Evolutionary conservation across 768 basidiomycete genomes (phyloP).

Genomic region (Boletus pseudo-olivaceus): DNA sequence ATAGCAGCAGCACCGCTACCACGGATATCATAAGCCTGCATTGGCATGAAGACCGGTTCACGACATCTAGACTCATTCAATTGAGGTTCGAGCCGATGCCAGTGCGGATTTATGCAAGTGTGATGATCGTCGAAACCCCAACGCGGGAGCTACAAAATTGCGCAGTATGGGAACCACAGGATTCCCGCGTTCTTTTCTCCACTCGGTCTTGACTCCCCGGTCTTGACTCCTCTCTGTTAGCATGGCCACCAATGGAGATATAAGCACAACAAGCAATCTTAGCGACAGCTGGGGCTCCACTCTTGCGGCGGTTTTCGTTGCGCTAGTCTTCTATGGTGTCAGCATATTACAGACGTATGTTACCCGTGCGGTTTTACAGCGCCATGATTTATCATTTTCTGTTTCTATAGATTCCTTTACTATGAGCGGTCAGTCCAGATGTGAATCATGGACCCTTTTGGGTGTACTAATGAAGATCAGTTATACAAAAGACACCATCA

Average conservation of each 20-base stretch:
- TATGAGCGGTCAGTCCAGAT: conserved; percentile 21
- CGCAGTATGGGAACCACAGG: not conserved
- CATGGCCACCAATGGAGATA: conserved; percentile 10
- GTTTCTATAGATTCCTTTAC: conserved; percentile 20
- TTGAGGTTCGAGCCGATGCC: too few species aligned
- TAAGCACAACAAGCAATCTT: conserved; percentile 4
- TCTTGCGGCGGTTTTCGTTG: conserved; percentile 18
- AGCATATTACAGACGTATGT: conserved; percentile 26
- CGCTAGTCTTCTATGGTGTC: conserved; percentile 23
- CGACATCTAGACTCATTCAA: too few species aligned
- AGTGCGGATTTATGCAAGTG: not conserved
- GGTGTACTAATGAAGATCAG: conserved; percentile 9
- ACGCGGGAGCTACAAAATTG: conserved; percentile 13
- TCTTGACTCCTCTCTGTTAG: not conserved
- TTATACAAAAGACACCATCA: conserved; percentile 9
- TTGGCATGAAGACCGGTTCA: not conserved
- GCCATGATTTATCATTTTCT: not conserved
- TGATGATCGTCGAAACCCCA: conserved; percentile 6
- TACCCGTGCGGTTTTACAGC: not conserved
- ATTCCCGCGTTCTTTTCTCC: not conserved
- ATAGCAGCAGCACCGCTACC: not conserved
- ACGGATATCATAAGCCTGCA: not conserved
- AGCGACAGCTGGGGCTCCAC: conserved; percentile 22
- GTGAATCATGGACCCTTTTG: not conserved
- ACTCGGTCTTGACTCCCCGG: not conserved